Evolutionary conservation across 371 early-diverging fungal genomes (phyloP), one percentile per base, ranked within the genome.

Genomic region (Sporodiniella umbellata): DNA sequence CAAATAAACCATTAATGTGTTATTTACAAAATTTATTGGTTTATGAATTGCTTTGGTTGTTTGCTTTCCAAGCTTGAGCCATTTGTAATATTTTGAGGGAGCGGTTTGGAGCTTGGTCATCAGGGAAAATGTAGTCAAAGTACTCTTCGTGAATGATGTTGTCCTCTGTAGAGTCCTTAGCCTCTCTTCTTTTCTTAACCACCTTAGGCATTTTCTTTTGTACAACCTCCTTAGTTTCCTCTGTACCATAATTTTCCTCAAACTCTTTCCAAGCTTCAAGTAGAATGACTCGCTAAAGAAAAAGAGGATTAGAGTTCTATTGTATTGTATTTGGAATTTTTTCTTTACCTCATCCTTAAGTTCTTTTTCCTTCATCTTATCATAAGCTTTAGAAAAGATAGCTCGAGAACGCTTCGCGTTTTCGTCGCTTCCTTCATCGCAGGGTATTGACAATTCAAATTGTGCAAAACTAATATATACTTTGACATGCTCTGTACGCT

Each of bases 121-220:
- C 98, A 15, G 98, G 97, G 79, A 95, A 98, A 52, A 96, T 86
- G 75, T 96, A 97, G 51, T 97, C 97, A 74, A 86, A 91, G 86
- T 94, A 97, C 78, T 98, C 98, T 64, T 97, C 98, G 88, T 88
- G 84, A 24, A 85, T 73, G 24, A 80, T 72, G 39, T 82, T 84
- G 12, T 75, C 84, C n/a, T 72, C 78, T 18, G 66, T 70, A 21
- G 81, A 82, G 23, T 82, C 83, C 3, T 68, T 72, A 14, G 78
- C 75, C 69, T 79, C 57, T 65, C 81, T 75, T 62, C 94, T 84
- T 70, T 88, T 91, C 70, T 94, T 95, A 64, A 96, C 95, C 25
- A 89, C 83, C 58, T 84, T 84, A 31, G 98, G 98, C 84, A 93
- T 83, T 60, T 84, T 80, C 26, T 57, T 66, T 58, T 82, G 73